Evolutionary conservation across 1,284 basidiomycete species (phyloP), one percentile per base, ranked within the genome.

Genomic region (Tranzscheliella williamsii): DNA sequence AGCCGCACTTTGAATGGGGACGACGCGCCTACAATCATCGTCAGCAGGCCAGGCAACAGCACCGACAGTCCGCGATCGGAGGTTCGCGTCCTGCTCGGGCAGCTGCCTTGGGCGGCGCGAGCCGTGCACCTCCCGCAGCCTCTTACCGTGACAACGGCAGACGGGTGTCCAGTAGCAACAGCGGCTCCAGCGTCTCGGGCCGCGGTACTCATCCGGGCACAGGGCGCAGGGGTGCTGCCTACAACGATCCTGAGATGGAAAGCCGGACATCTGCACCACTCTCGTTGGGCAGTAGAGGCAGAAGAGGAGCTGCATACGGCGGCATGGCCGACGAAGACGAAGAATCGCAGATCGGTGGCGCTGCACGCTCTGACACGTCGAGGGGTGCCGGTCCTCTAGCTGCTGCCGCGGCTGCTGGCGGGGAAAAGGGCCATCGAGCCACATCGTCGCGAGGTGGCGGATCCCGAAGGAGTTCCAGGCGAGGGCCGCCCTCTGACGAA

Each of bases 1-100:
- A 77, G 47, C 68, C 70, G 5, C 67, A 72, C 50, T 77, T 71
- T 34, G 62, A 70, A 18, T 77, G 75, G 75, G 75, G 75, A 20
- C 37, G 69, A 1, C 42, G 75, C 13, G 75, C 73, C 8, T 77
- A 72, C 60, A 65, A 77, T 55, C 72, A 67, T 43, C 53, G 56
- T 29, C 58, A 62, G 47, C 39, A 43, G 30, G 7, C 24, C 16
- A 48, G 39, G 30, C 52, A 51, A 37, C 38, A 48, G 27, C 43
- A 57, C 35, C 35, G 46, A 4, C 34, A 38, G 18, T n/a, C 30
- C 6, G 39, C 30, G 8, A 58, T 49, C 24, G 37, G 48, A 15
- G 36, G 41, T 2, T 20, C 20, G 20, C 36, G 45, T 3, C 67
- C 58, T 8, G 24, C 40, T n/a, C 44, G 51, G 4, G 42, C 37